A percentile compares a stretch with the other conserved stretches of the same genome.
phyloP scores from a whole-genome alignment of 345 rosid genomes.

The Geranium brycei region DNA sequence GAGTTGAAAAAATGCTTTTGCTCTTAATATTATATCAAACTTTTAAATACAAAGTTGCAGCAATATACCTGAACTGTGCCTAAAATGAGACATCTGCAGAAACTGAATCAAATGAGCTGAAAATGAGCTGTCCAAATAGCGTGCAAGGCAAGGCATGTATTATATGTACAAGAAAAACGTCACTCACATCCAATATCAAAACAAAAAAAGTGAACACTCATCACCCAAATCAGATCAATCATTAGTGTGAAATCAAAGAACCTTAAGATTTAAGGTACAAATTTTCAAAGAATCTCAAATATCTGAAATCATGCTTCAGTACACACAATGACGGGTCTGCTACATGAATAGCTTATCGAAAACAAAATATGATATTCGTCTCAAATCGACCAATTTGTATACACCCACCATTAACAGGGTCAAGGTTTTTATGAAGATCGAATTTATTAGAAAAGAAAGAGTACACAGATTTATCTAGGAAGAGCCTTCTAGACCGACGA shows the following conservation, averaged over 20 bases:
- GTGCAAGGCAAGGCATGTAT: background rate
- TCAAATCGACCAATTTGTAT: too few relatives aligned
- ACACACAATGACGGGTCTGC: too few relatives aligned
- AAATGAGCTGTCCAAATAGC: background rate
- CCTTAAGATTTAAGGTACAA: background rate
- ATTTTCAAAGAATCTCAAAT: too few relatives aligned
- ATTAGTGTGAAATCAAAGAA: background rate
- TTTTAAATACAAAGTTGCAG: too few relatives aligned
- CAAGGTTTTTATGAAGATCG: background rate
- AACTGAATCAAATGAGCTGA: background rate
- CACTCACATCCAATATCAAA: background rate
- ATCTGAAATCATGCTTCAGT: too few relatives aligned
- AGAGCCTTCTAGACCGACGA: background rate
- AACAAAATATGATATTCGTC: too few relatives aligned
- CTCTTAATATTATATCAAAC: too few relatives aligned
- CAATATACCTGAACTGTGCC: too few relatives aligned
- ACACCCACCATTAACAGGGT: background rate
- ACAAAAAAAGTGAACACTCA: too few relatives aligned
- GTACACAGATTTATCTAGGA: background rate
- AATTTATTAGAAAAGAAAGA: background rate
- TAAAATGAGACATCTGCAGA: too few relatives aligned
- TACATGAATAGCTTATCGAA: too few relatives aligned
- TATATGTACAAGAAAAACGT: background rate
- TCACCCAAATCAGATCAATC: background rate
- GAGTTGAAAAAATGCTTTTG: too few relatives aligned